Percentiles rank a stretch among this genome's conserved stretches.
Evolutionary conservation across 768 basidiomycete genomes (phyloP).

Genomic region (Calocera viscosa): DNA sequence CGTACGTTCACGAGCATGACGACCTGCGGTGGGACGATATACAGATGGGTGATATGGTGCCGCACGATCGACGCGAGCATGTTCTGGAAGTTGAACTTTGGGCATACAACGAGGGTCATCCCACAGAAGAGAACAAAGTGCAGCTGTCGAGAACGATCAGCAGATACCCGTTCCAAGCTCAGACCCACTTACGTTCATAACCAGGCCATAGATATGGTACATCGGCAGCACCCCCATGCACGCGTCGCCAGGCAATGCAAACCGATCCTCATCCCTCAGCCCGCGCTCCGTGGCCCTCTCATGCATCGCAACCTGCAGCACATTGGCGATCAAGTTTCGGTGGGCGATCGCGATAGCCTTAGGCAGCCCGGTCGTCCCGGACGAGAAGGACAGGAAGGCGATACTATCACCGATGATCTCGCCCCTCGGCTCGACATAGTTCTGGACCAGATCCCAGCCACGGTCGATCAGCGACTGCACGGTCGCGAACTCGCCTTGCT

Average conservation of each 20-base stretch:
- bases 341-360: conserved; percentile 49
- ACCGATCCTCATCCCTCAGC: conserved; percentile 22
- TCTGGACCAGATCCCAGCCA: background rate
- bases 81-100: conserved; percentile 48
- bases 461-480: background rate
- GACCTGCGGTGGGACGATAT: conserved; percentile 44
- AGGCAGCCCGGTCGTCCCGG: conserved; percentile 62
- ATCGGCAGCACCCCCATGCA: conserved; percentile 15
- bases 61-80: conserved; percentile 50
- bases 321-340: conserved; percentile 45
- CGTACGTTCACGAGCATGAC: conserved; percentile 50
- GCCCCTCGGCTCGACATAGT: background rate
- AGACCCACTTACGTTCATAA: conserved; percentile 15
- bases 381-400: conserved; percentile 60
- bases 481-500: background rate
- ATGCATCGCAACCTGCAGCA: conserved; percentile 48
- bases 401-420: conserved; percentile 20
- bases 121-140: conserved; percentile 2
- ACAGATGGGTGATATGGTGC: conserved; percentile 44
- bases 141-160: no score
- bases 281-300: conserved; percentile 37
- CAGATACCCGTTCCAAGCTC: no score
- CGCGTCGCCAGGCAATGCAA: conserved; percentile 47
- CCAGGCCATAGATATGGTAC: conserved; percentile 21
- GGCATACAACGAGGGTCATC: conserved; percentile 35